These are phyloP conservation scores for Termitomyces heimii DNA, from an alignment of 768 basidiomycete genomes.

Conservation along the genomic window DNA sequence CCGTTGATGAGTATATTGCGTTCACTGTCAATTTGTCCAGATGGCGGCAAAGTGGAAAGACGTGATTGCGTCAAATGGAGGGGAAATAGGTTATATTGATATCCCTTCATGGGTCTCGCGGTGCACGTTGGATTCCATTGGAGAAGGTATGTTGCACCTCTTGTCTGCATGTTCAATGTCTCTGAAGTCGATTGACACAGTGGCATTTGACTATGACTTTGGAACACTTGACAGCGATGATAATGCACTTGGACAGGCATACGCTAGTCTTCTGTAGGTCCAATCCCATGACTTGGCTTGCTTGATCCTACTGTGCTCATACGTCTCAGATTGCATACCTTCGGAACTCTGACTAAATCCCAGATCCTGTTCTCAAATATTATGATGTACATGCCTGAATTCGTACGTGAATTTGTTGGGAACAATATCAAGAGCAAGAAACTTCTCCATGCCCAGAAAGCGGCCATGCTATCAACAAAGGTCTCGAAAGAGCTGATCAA, in stretches of 20 bases:
- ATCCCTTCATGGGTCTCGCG: slow-evolving; percentile 34
- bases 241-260: slow-evolving; percentile 31
- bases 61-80: slow-evolving; percentile 20
- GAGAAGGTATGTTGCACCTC: slow-evolving; percentile 26
- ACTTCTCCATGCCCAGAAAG: slow-evolving; percentile 23
- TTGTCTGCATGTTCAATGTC: background rate
- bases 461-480: slow-evolving; percentile 1
- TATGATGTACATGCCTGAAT: background rate
- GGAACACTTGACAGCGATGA: slow-evolving; percentile 29
- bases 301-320: background rate
- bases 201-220: slow-evolving; percentile 46
- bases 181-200: slow-evolving; percentile 14
- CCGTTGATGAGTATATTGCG: background rate
- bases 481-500: slow-evolving; percentile 25
- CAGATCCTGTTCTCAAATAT: background rate
- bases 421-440: slow-evolving; percentile 24
- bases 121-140: slow-evolving; percentile 45
- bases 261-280: slow-evolving; percentile 16
- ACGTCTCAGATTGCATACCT: background rate
- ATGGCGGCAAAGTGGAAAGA: slow-evolving; percentile 34
- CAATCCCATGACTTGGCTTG: background rate
- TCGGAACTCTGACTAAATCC: background rate
- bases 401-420: background rate
- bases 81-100: slow-evolving; percentile 26
- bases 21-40: slow-evolving; percentile 12